Evolutionary conservation across 2,329 filamentous ascomycete species (phyloP).

Genomic region (Fusarium succisae): DNA sequence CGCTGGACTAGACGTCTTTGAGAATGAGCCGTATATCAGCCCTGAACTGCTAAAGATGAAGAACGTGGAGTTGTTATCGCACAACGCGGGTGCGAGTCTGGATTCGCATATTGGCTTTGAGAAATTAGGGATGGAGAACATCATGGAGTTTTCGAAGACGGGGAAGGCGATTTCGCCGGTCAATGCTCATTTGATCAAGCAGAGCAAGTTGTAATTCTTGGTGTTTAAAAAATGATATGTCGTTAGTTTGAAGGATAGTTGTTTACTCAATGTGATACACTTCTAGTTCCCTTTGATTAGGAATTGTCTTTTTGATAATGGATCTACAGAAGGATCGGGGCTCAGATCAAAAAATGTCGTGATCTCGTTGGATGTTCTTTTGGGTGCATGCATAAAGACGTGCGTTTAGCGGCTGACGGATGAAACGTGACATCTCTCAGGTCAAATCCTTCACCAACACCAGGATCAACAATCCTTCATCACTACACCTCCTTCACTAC

Average conservation of each 20-base stretch:
- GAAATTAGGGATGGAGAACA: conserved; percentile 41
- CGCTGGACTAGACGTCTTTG: conserved; percentile 75
- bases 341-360: background rate
- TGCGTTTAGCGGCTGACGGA: conserved; percentile 15
- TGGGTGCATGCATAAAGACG: conserved; percentile 13
- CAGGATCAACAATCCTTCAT: background rate
- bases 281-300: background rate
- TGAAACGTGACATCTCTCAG: conserved; percentile 10
- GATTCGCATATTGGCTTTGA: conserved; percentile 42
- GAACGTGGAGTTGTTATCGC: conserved; percentile 40
- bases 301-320: too few relatives aligned
- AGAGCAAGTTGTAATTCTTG: conserved; percentile 23
- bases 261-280: background rate
- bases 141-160: conserved; percentile 30
- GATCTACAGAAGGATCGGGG: background rate
- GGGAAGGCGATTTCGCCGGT: conserved; percentile 41
- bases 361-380: background rate
- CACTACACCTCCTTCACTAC: background rate
- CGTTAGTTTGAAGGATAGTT: background rate
- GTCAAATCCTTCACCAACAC: conserved; percentile 6
- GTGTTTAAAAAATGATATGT: background rate
- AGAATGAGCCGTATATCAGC: conserved; percentile 68
- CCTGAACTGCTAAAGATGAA: conserved; percentile 40
- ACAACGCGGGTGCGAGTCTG: conserved; percentile 40
- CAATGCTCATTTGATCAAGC: conserved; percentile 41